Conservation (phyloP, 2,329 filamentous ascomycete genomes). For the Fusarium scirpi region DNA sequence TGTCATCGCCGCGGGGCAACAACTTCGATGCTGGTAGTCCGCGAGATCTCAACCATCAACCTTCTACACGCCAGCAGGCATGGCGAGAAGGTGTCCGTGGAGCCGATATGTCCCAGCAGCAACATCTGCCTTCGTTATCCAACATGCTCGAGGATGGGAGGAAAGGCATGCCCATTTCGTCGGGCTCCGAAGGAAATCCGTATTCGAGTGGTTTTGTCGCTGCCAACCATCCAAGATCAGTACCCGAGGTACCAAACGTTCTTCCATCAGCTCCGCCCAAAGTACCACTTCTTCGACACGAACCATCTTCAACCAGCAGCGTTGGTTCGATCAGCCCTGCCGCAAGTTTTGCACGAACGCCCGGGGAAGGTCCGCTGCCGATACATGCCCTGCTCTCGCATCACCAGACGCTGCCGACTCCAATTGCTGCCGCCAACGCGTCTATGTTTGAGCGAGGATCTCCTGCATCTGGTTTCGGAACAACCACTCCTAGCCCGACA, state of each 20-base stretch:
- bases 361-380: constrained; percentile 64
- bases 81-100: constrained; percentile 45
- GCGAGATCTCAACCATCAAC: constrained; percentile 44
- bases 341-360: constrained; percentile 54
- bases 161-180: constrained; percentile 31
- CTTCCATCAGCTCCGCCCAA: constrained; percentile 47
- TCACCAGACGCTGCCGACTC: constrained; percentile 50
- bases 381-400: constrained; percentile 66
- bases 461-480: constrained; percentile 35
- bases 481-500: constrained; percentile 44
- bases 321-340: constrained; percentile 57
- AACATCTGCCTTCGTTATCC: constrained; percentile 60
- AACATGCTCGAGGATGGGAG: constrained; percentile 59
- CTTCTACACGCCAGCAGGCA: constrained; percentile 45
- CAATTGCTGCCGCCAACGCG: constrained; percentile 22
- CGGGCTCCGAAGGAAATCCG: constrained; percentile 40
- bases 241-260: constrained; percentile 43
- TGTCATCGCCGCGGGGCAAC: constrained; percentile 57
- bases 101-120: constrained; percentile 45
- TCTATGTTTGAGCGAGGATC: constrained; percentile 39
- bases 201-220: constrained; percentile 48
- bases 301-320: constrained; percentile 60
- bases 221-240: constrained; percentile 48
- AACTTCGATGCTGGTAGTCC: constrained; percentile 53
- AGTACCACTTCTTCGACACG: constrained; percentile 58